Evolutionary conservation across 2,329 filamentous ascomycete genomes (phyloP).

Genomic region (Penicillium thymicola): DNA sequence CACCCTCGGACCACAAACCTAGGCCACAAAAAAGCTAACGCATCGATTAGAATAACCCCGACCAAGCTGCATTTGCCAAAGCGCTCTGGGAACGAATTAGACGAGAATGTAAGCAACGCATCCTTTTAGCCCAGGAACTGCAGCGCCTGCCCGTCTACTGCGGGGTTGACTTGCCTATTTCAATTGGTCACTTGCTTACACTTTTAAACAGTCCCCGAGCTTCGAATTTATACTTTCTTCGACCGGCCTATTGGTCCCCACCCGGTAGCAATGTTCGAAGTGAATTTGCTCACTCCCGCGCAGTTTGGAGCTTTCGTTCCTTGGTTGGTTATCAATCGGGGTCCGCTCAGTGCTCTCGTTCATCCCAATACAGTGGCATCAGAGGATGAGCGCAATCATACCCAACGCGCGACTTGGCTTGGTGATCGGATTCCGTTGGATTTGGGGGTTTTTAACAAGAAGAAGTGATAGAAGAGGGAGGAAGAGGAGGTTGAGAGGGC

Average conservation of each 20-base stretch:
- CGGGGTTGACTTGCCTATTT: background rate
- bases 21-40: background rate
- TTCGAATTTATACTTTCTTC: conserved; percentile 76
- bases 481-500: conserved; percentile 11
- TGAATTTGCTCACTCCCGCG: conserved; percentile 78
- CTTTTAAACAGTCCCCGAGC: conserved; percentile 66
- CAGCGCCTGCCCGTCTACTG: background rate
- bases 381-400: conserved; percentile 53
- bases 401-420: conserved; percentile 45
- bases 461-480: conserved; percentile 22
- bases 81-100: conserved; percentile 76
- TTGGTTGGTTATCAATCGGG: conserved; percentile 79
- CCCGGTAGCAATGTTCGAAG: conserved; percentile 85
- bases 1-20: background rate
- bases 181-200: background rate
- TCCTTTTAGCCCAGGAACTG: background rate
- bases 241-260: conserved; percentile 78
- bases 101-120: conserved; percentile 63
- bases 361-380: conserved; percentile 69
- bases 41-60: conserved; percentile 50
- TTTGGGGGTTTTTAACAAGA: conserved; percentile 37
- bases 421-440: conserved; percentile 47
- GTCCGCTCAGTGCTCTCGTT: conserved; percentile 72
- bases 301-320: conserved; percentile 87
- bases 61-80: conserved; percentile 64